Conservation (phyloP, 176 grass and related monocot species). For the Thalia dealbata region DNA sequence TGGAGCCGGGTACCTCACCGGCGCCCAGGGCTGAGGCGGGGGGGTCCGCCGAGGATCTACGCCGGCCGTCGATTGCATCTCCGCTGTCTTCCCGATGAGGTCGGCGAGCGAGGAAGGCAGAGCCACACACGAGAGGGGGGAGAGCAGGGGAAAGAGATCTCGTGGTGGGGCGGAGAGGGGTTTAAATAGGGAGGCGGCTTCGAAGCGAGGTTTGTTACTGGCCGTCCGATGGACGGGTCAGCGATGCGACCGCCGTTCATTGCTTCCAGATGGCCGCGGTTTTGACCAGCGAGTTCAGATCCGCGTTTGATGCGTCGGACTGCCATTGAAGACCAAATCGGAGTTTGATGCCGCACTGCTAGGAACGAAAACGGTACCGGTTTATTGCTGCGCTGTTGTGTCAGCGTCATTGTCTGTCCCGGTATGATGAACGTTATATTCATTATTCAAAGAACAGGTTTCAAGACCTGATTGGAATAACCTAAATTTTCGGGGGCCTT, state of each 20-base stretch:
- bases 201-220: neutral
- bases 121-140: neutral
- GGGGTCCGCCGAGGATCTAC: conserved; percentile 9
- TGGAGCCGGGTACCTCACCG: conserved; percentile 4
- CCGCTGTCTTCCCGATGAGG: neutral
- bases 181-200: conserved; percentile 14
- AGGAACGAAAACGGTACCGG: neutral
- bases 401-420: too few species aligned
- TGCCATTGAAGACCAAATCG: neutral
- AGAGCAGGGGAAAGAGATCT: neutral
- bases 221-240: neutral
- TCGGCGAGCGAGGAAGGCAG: neutral
- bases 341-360: neutral
- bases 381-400: neutral
- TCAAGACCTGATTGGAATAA: too few species aligned
- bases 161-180: neutral
- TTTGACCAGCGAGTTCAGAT: neutral
- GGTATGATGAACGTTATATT: too few species aligned
- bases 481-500: too few species aligned
- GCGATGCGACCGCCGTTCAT: neutral
- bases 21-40: neutral
- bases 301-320: neutral
- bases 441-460: too few species aligned
- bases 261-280: neutral
- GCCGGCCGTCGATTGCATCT: neutral